A percentile compares a stretch with the other conserved stretches of the same genome.
Conservation (phyloP, 192 early-diverging fungal species). For the Dissophora globulifera region DNA sequence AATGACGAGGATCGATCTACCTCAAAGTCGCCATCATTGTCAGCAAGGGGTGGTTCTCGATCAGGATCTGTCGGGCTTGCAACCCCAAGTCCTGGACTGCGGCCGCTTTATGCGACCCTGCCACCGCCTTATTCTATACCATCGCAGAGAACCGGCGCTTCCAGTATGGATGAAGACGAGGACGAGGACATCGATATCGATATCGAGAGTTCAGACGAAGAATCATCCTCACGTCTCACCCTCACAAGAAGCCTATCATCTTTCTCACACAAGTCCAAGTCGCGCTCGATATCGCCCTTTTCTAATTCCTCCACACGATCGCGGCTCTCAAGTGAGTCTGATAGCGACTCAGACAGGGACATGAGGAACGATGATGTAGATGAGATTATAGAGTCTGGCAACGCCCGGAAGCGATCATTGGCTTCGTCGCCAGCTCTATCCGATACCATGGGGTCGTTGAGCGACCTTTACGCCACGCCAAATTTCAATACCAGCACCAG, state of each 20-base stretch:
- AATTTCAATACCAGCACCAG: slow-evolving; percentile 48
- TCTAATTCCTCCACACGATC: slow-evolving; percentile 42
- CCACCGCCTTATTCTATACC: slow-evolving; percentile 16
- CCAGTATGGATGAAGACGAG: slow-evolving; percentile 41
- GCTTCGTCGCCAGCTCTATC: slow-evolving; percentile 28
- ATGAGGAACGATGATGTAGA: slow-evolving; percentile 20
- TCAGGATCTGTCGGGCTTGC: slow-evolving; percentile 24
- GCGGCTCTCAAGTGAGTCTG: slow-evolving; percentile 41
- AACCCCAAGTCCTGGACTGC: slow-evolving; percentile 43
- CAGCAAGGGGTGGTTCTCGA: slow-evolving; percentile 25
- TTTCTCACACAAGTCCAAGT: slow-evolving; percentile 25
- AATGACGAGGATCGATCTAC: slow-evolving; percentile 44
- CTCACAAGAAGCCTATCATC: slow-evolving; percentile 10
- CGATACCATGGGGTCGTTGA: slow-evolving; percentile 25
- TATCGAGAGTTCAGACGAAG: slow-evolving; percentile 47
- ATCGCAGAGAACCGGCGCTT: slow-evolving; percentile 5
- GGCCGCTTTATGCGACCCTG: slow-evolving; percentile 18
- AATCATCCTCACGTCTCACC: slow-evolving; percentile 1
- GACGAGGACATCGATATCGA: slow-evolving; percentile 48
- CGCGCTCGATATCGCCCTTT: slow-evolving; percentile 49
- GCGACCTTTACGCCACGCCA: slow-evolving; percentile 33
- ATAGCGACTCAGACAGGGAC: slow-evolving; percentile 31
- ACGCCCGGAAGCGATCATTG: slow-evolving; percentile 11
- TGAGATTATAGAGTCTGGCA: slow-evolving; percentile 19
- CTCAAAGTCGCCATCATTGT: slow-evolving; percentile 44